Percentiles rank a stretch among this genome's conserved stretches.
These are phyloP conservation scores for Alnus glutinosa DNA, from an alignment of 306 rosid species.

Conservation along the genomic window DNA sequence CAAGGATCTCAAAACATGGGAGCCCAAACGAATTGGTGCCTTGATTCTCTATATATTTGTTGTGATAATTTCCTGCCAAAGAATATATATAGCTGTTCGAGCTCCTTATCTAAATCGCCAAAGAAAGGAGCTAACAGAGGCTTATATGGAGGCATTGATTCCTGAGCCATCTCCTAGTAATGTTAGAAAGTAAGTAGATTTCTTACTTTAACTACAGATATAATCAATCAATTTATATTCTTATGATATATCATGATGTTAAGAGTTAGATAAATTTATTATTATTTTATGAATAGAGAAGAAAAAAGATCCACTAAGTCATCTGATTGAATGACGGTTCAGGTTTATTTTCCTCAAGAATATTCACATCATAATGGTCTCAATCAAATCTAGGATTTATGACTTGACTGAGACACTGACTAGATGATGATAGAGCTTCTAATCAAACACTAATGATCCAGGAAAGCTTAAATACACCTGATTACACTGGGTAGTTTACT, in stretches of 20 bases:
- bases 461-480: background rate
- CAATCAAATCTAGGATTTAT: background rate
- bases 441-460: background rate
- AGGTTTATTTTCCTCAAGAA: background rate
- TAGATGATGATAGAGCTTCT: background rate
- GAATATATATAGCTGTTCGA: conserved; percentile 56
- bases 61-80: conserved; percentile 59
- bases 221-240: conserved; percentile 1
- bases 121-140: conserved; percentile 73
- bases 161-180: conserved; percentile 88
- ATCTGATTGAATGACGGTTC: background rate
- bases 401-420: background rate
- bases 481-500: background rate
- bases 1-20: conserved; percentile 84
- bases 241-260: conserved; percentile 21
- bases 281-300: background rate
- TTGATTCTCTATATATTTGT: conserved; percentile 59
- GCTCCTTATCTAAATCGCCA: conserved; percentile 58
- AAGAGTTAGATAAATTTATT: background rate
- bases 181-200: conserved; percentile 56
- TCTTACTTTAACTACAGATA: conserved; percentile 19
- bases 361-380: background rate
- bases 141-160: conserved; percentile 93
- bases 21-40: conserved; percentile 66
- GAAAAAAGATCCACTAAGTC: background rate